Evolutionary conservation across 805 yeast genomes (phyloP), one percentile per base, ranked within the genome.

Genomic region (Candida coleopterorum): DNA sequence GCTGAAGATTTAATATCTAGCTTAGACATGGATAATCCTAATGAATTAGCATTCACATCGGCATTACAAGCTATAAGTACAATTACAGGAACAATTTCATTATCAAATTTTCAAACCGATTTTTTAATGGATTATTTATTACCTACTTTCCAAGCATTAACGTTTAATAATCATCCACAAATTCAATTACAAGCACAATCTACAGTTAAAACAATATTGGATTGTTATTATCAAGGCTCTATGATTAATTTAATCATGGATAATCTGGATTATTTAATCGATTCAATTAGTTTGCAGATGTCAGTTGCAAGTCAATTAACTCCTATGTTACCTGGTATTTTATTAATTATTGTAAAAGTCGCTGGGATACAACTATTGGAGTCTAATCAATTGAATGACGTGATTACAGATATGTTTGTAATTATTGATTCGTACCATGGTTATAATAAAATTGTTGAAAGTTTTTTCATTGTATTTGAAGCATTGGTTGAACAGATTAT

Each of bases 351-450:
- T 31, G 68, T 86, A 20, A 75, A 72, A 45, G 66, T 88, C 18
- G 80, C 89, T 0, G 96, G 96, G 0, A 62, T 72, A 8, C 64
- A 73, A 21, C 63, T 87, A 17, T 62, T 87, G 10, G 68, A 71
- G 22, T 44, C 53, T 8, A 64, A 64, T 40, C 85, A 78, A 41
- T 67, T 90, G 35, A 75, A 69, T 34, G 97, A 90, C 55, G 68
- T 90, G 1, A 63, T 90, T 14, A 74, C 78, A 32, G 77, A 88
- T 3, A 71, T 87, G 43, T 87, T 90, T 55, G 75, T 80, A 14
- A 61, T 89, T 24, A 66, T 90, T 34, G 97, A 90, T 58, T 68
- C 79, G 36, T 90, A 82, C 50, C 96, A 89, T 58, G 94, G 90
- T 0, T 90, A 90, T 55, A 63, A 79, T 2, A 64, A 69, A 11